These are phyloP conservation scores for Hypericum androsaemum DNA, from an alignment of 345 rosid species.

Conservation along the genomic window DNA sequence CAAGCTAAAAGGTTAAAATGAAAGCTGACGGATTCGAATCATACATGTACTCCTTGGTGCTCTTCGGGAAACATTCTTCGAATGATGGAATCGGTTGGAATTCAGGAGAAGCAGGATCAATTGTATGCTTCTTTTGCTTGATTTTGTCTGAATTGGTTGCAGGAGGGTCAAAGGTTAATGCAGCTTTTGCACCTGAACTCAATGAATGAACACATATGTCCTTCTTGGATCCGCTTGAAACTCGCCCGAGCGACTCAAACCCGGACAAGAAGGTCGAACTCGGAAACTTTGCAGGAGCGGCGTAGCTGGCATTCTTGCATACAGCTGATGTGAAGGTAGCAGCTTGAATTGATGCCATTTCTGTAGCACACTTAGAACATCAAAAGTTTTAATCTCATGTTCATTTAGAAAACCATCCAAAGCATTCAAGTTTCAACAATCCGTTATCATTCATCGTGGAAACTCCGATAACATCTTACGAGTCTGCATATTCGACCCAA, in stretches of 20 bases:
- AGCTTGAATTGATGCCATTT: constrained; percentile 66
- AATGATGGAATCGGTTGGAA: constrained; percentile 82
- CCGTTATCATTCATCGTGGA: too few species aligned
- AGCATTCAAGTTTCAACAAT: too few species aligned
- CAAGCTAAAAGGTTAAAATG: background rate
- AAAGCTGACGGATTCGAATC: background rate
- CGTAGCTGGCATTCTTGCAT: constrained; percentile 45
- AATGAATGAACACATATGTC: constrained; percentile 19
- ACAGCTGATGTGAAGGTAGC: constrained; percentile 38
- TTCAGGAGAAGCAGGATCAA: constrained; percentile 89
- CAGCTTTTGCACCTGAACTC: constrained; percentile 36
- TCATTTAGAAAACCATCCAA: too few species aligned
- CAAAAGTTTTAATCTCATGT: too few species aligned
- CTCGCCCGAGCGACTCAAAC: constrained; percentile 39
- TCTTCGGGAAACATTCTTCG: constrained; percentile 81
- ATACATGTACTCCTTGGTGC: constrained; percentile 72
- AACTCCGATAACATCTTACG: too few species aligned
- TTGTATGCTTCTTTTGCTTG: constrained; percentile 57
- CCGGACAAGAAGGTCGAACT: constrained; percentile 46
- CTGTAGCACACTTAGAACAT: background rate
- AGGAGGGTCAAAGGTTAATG: constrained; percentile 74
- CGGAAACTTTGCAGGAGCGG: constrained; percentile 37
- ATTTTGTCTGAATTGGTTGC: constrained; percentile 38
- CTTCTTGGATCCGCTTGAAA: constrained; percentile 33
- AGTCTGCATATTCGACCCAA: too few species aligned